A percentile compares a stretch with the other conserved stretches of the same genome.
Evolutionary conservation across 306 rosid species (phyloP).

Genomic region (Oemleria cerasiformis): DNA sequence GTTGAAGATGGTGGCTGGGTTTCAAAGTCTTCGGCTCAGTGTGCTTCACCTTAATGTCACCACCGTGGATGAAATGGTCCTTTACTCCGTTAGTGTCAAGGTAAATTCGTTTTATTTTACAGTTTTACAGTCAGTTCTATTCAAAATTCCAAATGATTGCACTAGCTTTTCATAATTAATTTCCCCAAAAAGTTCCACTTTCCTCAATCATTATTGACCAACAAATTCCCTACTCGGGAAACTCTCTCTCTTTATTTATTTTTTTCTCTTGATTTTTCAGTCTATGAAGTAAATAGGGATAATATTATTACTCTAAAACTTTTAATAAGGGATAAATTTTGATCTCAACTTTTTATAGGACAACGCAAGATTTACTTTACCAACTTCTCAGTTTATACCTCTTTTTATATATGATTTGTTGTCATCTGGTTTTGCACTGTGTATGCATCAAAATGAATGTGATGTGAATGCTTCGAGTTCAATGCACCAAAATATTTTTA

Average conservation of each 20-base stretch:
- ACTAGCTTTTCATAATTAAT: not conserved
- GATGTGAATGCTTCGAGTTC: not conserved
- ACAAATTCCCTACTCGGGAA: not conserved
- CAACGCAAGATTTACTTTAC: not conserved
- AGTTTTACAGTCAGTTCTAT: not conserved
- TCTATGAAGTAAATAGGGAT: not conserved
- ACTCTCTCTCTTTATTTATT: no score
- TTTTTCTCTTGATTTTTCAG: no score
- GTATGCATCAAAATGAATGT: not conserved
- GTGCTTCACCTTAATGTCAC: slow-evolving; percentile 87
- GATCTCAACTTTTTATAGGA: not conserved
- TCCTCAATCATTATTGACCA: not conserved
- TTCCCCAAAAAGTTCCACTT: not conserved
- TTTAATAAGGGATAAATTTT: not conserved
- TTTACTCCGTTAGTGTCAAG: slow-evolving; percentile 80
- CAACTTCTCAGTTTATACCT: not conserved
- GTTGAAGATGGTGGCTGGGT: slow-evolving; percentile 58
- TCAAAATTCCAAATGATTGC: not conserved
- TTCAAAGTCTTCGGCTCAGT: slow-evolving; percentile 54
- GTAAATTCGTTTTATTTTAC: slow-evolving; percentile 24
- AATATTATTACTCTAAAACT: not conserved
- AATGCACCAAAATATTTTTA: not conserved
- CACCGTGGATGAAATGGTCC: slow-evolving; percentile 53
- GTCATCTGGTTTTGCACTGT: not conserved
- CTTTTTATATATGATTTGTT: slow-evolving; percentile 11